Conservation (phyloP, 2,329 filamentous ascomycete genomes). For the Fusarium equiseti region DNA sequence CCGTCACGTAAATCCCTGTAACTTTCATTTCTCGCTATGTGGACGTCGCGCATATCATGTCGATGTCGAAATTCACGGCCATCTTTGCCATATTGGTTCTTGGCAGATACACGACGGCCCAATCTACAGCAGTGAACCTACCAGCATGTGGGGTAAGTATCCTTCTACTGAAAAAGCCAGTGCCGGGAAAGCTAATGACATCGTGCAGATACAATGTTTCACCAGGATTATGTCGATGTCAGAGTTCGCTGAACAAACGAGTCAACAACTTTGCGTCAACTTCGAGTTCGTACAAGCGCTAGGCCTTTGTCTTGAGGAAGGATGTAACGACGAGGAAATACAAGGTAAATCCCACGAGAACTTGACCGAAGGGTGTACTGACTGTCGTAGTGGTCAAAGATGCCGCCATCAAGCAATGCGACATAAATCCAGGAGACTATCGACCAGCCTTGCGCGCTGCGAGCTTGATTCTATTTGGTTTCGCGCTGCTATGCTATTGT, state of each 20-base stretch:
- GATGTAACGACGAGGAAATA: neutral
- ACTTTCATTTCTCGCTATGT: neutral
- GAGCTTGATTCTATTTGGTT: neutral
- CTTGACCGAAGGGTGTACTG: neutral
- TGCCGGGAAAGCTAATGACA: neutral
- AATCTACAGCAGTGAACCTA: neutral
- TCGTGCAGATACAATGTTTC: neutral
- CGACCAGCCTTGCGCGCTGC: neutral
- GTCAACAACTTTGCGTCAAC: neutral
- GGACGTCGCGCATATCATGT: neutral
- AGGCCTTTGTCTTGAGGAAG: neutral
- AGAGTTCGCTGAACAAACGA: neutral
- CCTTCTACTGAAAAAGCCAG: neutral
- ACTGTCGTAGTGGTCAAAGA: neutral
- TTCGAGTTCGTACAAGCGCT: neutral
- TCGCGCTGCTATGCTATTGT: rapidly evolving
- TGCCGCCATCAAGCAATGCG: neutral
- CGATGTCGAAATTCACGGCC: neutral
- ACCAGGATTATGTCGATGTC: neutral
- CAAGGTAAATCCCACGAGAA: neutral
- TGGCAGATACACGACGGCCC: neutral
- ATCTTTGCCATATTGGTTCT: neutral
- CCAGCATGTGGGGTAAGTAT: neutral
- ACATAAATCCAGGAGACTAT: neutral
- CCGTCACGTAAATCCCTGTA: rapidly evolving